Conservation (phyloP, 2,329 filamentous ascomycete genomes). For the Cercospora janseana region DNA sequence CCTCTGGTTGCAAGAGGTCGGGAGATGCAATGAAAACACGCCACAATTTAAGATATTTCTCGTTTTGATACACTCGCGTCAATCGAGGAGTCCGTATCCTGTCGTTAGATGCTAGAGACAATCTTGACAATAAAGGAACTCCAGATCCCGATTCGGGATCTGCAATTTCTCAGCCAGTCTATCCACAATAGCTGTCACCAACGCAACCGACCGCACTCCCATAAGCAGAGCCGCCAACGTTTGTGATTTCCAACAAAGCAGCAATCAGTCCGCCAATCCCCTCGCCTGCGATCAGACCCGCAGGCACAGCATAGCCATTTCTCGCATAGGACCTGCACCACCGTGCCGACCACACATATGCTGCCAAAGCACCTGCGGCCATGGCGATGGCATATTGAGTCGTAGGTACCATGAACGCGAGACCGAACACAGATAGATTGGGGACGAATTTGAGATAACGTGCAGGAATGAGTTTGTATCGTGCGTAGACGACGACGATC, state of each 20-base stretch:
- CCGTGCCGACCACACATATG: slow-evolving; percentile 47
- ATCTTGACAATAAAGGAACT: too few relatives aligned
- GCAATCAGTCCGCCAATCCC: slow-evolving; percentile 60
- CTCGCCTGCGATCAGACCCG: slow-evolving; percentile 60
- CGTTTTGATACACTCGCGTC: too few relatives aligned
- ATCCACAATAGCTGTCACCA: slow-evolving; percentile 18
- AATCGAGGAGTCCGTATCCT: too few relatives aligned
- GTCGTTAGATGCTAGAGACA: too few relatives aligned
- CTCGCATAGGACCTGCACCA: slow-evolving; percentile 36
- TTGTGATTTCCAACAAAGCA: slow-evolving; percentile 47
- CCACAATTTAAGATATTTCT: too few relatives aligned
- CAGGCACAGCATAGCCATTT: slow-evolving; percentile 52
- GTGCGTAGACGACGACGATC: slow-evolving; percentile 49
- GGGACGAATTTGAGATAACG: slow-evolving; percentile 54
- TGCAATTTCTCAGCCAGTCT: too few relatives aligned
- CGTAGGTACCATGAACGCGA: slow-evolving; percentile 57
- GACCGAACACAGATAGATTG: slow-evolving; percentile 58
- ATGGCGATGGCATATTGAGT: slow-evolving; percentile 57
- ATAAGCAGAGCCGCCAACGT: slow-evolving; percentile 39
- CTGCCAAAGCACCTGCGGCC: slow-evolving; percentile 52
- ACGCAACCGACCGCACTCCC: slow-evolving; percentile 41
- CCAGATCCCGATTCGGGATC: too few relatives aligned
- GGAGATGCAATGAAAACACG: too few relatives aligned
- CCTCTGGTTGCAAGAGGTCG: too few relatives aligned
- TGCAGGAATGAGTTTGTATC: slow-evolving; percentile 51